Evolutionary conservation across 2,329 filamentous ascomycete species (phyloP), one percentile per base, ranked within the genome.

Genomic region (Calonectria pauciramosa): DNA sequence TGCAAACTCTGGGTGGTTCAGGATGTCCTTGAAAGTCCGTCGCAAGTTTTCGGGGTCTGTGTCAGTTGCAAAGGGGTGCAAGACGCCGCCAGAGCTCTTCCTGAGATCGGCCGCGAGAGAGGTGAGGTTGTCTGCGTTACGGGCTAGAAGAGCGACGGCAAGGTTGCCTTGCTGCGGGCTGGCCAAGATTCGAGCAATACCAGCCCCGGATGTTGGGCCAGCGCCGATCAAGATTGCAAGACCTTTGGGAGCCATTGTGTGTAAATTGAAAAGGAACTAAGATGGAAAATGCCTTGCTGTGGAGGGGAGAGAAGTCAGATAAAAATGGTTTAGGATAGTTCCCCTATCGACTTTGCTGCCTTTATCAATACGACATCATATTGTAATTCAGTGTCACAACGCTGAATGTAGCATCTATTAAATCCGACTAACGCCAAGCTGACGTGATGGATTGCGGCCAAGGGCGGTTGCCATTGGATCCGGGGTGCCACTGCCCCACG

Each of bases 221-320:
- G 88, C 88, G 41, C 89, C 89, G 44, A 90, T 86, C 52, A 90
- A 82, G 68, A 90, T 89, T 60, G 88, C 88, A 23, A 90, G 84
- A 70, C 88, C 88, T 71, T 80, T 83, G 9, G 88, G 88, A 60
- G 88, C 78, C 87, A 90, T 89, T 71, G 14, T 60, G 2, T 16
- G 16, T 28, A 26, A 4, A 28, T 36, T 26, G n/a, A 28, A 23
- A 38, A 14, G 26, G 32, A 59, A 32, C 8, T 38, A n/a, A 4
- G n/a, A 63, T 63, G 23, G 56, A 41, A 36, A n/a, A 63, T 20
- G 13, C 23, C 14, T 63, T 63, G 13, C 0, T 2, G 20, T 63
- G 23, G 23, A 41, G 23, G 11, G 7, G 11, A 18, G 41, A 9
- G 14, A n/a, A 63, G 10, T 20, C 13, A 41, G 3, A 20, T 6